Conservation (phyloP, 257 asterid genomes). For the Solanum peruvianum region DNA sequence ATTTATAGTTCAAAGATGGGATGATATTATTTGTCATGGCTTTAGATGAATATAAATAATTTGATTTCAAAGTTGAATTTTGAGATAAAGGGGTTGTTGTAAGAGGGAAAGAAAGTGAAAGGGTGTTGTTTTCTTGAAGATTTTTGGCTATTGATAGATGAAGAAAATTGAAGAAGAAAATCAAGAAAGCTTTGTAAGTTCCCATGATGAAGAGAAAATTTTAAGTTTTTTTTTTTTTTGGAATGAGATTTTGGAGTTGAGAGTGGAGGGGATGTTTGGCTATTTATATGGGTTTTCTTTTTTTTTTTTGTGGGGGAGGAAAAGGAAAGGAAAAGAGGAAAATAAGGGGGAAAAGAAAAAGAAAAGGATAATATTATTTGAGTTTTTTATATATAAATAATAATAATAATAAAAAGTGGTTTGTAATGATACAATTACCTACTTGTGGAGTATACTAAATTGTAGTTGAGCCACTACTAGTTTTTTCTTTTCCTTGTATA, state of each 20-base stretch:
- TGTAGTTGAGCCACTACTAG: not conserved
- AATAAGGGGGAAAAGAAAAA: not conserved
- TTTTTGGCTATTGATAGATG: not conserved
- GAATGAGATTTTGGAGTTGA: not conserved
- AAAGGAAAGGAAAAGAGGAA: not conserved
- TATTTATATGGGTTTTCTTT: not conserved
- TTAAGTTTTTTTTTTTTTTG: not conserved
- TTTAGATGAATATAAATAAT: not conserved
- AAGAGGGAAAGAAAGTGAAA: not conserved
- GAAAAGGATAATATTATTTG: not conserved
- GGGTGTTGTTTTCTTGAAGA: not conserved
- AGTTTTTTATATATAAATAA: not conserved
- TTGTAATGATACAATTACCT: not conserved
- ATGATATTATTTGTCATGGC: not conserved
- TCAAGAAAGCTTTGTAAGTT: not conserved
- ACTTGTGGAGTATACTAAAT: not conserved
- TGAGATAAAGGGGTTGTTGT: not conserved
- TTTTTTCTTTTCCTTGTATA: not conserved
- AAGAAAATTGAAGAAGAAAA: not conserved
- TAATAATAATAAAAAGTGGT: not conserved
- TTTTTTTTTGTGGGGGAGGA: not conserved
- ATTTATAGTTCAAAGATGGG: conserved; percentile 27
- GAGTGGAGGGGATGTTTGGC: not conserved
- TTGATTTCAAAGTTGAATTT: not conserved
- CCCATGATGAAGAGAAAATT: not conserved